These are phyloP conservation scores for Stygiomarasmius scandens DNA, from an alignment of 1,284 basidiomycete species.

Conservation along the genomic window DNA sequence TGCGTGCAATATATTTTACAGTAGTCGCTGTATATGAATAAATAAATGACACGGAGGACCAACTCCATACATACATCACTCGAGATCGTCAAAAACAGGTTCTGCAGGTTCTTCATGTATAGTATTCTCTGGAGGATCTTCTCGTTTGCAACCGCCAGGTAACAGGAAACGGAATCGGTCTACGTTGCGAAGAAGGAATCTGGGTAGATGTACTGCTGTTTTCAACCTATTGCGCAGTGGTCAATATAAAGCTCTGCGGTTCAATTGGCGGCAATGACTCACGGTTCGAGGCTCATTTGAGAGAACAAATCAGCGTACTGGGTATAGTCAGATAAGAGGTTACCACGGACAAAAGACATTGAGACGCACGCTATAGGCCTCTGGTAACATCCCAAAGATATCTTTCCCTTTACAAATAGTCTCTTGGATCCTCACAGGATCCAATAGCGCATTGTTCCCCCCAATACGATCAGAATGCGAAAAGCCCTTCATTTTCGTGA, in stretches of 20 bases:
- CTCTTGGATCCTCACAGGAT: conserved; percentile 56
- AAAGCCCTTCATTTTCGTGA: conserved; percentile 66
- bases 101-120: too few relatives aligned
- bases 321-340: neutral
- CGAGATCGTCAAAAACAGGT: too few relatives aligned
- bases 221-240: conserved; percentile 31
- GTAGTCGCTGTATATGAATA: too few relatives aligned
- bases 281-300: conserved; percentile 55
- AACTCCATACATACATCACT: too few relatives aligned
- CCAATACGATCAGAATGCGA: conserved; percentile 70
- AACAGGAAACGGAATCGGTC: conserved; percentile 57
- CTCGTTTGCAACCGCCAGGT: conserved; percentile 57
- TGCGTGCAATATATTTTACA: too few relatives aligned
- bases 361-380: conserved; percentile 54
- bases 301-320: conserved; percentile 56
- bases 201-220: conserved; percentile 55
- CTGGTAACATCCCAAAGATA: conserved; percentile 69
- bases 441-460: conserved; percentile 52
- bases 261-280: conserved; percentile 25
- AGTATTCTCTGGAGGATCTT: conserved; percentile 13
- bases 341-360: conserved; percentile 2
- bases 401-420: conserved; percentile 65
- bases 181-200: conserved; percentile 52
- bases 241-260: neutral
- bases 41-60: too few relatives aligned